phyloP scores from a whole-genome alignment of 2,329 filamentous ascomycete species.

The Sclerotinia borealis region DNA sequence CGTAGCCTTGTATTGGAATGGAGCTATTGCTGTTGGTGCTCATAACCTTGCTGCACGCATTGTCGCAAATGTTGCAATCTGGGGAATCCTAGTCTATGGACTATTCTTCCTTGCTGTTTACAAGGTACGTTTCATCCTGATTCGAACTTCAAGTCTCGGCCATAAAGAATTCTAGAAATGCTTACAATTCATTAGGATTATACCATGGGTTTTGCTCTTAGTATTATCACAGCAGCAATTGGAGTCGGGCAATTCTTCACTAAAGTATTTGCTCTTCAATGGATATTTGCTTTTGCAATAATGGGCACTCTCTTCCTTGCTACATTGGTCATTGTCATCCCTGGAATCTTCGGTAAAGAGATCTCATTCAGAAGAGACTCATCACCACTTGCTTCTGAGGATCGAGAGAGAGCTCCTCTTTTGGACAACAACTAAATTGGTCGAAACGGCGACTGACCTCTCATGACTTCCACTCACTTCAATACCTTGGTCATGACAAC shows the following conservation, averaged over 20 bases:
- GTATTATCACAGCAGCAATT: slow-evolving; percentile 65
- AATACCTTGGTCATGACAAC: background rate
- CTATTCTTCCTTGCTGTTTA: slow-evolving; percentile 67
- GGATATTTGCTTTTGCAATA: slow-evolving; percentile 87
- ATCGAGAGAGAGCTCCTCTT: slow-evolving; percentile 52
- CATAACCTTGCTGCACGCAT: slow-evolving; percentile 64
- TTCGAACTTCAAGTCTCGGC: background rate
- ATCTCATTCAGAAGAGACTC: slow-evolving; percentile 44
- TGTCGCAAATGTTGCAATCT: slow-evolving; percentile 82
- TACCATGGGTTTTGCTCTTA: slow-evolving; percentile 74
- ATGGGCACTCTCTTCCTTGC: slow-evolving; percentile 68
- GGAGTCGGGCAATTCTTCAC: slow-evolving; percentile 71
- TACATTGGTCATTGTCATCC: slow-evolving; percentile 59
- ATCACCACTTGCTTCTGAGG: slow-evolving; percentile 41
- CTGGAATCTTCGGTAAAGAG: slow-evolving; percentile 55
- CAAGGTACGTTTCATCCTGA: slow-evolving; percentile 47
- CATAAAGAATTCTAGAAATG: background rate
- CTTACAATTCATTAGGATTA: slow-evolving; percentile 45
- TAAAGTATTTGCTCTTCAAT: slow-evolving; percentile 73
- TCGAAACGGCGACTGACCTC: background rate
- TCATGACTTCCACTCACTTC: background rate
- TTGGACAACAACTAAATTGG: slow-evolving; percentile 40
- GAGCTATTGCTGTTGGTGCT: slow-evolving; percentile 72
- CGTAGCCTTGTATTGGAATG: slow-evolving; percentile 83
- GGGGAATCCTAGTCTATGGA: slow-evolving; percentile 73